Evolutionary conservation across 192 early-diverging fungal species (phyloP), one percentile per base, ranked within the genome.

Genomic region (Chytriomyces sp.): DNA sequence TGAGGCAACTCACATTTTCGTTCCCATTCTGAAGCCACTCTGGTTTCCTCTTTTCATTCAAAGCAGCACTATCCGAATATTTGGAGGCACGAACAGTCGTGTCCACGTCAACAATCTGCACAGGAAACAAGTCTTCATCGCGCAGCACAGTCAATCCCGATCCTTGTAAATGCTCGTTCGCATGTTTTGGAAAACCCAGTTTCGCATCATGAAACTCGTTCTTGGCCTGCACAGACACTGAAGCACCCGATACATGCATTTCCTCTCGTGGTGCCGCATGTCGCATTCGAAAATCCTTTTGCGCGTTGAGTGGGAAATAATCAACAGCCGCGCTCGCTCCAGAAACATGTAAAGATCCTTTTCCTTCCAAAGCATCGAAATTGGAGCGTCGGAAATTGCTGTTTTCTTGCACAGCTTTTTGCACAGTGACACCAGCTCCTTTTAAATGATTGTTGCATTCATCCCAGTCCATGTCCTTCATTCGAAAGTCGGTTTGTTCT

Each of bases 71-170:
- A 11, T n/a, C 24, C 28, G 13, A 11, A 64, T 11, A 9, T 24
- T 24, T 24, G 11, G 20, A 35, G 20, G 24, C 63, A 11, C 24
- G 11, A 0, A 64, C 63, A n/a, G 63, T 64, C n/a, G n/a, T n/a
- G n/a, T n/a, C n/a, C n/a, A n/a, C n/a, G 16, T 47, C 66, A 46
- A 72, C 71, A 16, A 44, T 43, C 6, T 24, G 16, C 16, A 72
- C 71, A 7, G 23, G 57, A 60, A 72, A 61, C 48, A 45, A 45
- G 16, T 72, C 71, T 13, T 72, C 71, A 7, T 72, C 71, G 6
- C 45, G 5, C 8, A 61, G 9, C 9, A 72, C 71, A 7, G 6
- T 59, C n/a, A 57, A 28, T 9, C 71, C 71, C 24, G 23, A 35
- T 26, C 71, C 71, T 24, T 13, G 7, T 8, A 72, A 53, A 72